Conservation (phyloP, 164 flowering plant genomes). For the Vitis rotundifolia region DNA sequence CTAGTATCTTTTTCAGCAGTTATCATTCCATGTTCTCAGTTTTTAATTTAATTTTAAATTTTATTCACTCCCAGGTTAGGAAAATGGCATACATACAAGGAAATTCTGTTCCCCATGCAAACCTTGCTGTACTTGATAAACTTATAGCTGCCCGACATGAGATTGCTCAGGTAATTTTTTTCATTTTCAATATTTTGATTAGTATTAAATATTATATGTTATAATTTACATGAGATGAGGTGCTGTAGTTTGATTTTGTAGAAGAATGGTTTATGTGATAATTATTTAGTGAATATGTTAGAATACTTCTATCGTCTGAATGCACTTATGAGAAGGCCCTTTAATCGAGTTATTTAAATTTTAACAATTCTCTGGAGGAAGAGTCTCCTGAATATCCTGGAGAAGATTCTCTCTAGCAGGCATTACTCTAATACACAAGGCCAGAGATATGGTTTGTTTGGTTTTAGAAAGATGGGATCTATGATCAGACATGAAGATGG, state of each 20-base stretch:
- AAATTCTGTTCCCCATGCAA: conserved; percentile 83
- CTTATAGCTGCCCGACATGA: conserved; percentile 88
- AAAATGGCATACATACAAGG: conserved; percentile 75
- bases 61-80: conserved; percentile 58
- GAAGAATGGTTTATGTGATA: not conserved
- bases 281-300: too few relatives aligned
- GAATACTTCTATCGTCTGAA: too few relatives aligned
- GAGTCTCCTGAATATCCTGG: too few relatives aligned
- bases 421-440: not conserved
- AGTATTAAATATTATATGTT: not conserved
- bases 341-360: too few relatives aligned
- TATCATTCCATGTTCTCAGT: too few relatives aligned
- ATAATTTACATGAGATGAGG: not conserved
- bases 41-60: too few relatives aligned
- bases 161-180: conserved; percentile 66
- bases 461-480: not conserved
- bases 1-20: too few relatives aligned
- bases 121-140: conserved; percentile 79
- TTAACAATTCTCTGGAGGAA: too few relatives aligned
- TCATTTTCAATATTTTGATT: not conserved
- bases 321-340: too few relatives aligned
- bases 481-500: not conserved
- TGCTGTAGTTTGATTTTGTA: not conserved
- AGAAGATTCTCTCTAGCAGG: too few relatives aligned
- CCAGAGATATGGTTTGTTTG: not conserved